Percentiles rank a stretch among this genome's conserved stretches.
Evolutionary conservation across 176 grass and related monocot genomes (phyloP).

Genomic region (Saccharum spontaneum): DNA sequence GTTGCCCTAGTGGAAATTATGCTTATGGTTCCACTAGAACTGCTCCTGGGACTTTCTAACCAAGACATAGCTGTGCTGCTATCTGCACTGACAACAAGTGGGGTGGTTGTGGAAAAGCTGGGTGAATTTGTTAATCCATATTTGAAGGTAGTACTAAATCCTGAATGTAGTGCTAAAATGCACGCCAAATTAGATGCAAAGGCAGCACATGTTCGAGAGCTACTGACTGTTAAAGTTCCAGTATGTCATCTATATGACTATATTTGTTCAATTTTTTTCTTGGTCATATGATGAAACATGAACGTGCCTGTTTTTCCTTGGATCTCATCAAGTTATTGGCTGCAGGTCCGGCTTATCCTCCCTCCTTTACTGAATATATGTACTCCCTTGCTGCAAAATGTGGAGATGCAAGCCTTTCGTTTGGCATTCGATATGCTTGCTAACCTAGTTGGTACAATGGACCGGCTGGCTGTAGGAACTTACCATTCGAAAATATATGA

Average conservation of each 20-base stretch:
- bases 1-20: constrained; percentile 45
- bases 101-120: not conserved
- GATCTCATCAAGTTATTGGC: constrained; percentile 30
- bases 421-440: too few relatives aligned
- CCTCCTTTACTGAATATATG: constrained; percentile 59
- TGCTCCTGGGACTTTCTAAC: constrained; percentile 13
- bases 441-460: constrained; percentile 45
- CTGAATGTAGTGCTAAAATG: constrained; percentile 51
- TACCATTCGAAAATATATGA: constrained; percentile 82
- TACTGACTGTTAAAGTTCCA: constrained; percentile 76
- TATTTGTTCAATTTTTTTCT: constrained; percentile 9
- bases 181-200: constrained; percentile 67
- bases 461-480: constrained; percentile 61
- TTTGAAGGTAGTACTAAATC: constrained; percentile 64
- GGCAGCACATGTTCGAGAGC: constrained; percentile 59
- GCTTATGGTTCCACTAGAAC: constrained; percentile 3
- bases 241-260: constrained; percentile 47
- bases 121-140: constrained; percentile 91
- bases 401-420: too few relatives aligned
- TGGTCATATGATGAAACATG: constrained; percentile 2
- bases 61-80: too few relatives aligned
- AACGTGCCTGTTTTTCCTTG: not conserved
- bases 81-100: too few relatives aligned
- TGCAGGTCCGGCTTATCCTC: constrained; percentile 80
- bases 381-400: constrained; percentile 30